A percentile compares a stretch with the other conserved stretches of the same genome.
These are phyloP conservation scores for Chlorella vulgaris DNA, from an alignment of 139 green algal species.

Conservation along the genomic window DNA sequence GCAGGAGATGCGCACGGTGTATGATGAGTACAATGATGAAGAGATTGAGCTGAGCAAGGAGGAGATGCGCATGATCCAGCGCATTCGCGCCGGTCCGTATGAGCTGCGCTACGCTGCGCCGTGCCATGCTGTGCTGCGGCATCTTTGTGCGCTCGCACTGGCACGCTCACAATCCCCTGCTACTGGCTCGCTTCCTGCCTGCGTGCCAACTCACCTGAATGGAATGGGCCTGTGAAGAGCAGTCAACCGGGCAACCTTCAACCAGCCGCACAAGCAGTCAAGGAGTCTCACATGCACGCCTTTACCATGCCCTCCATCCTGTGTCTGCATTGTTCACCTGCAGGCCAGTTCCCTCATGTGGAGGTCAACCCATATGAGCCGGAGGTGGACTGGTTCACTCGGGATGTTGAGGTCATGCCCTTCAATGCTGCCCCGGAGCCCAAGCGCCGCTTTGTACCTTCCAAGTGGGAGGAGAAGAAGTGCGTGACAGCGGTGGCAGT, in stretches of 20 bases:
- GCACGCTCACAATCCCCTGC: too few species aligned
- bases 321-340: not conserved
- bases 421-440: slow-evolving; percentile 86
- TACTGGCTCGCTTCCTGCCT: too few species aligned
- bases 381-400: slow-evolving; percentile 83
- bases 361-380: slow-evolving; percentile 77
- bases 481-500: slow-evolving; percentile 52
- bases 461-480: slow-evolving; percentile 97
- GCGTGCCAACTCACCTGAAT: too few species aligned
- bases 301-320: not conserved
- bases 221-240: too few species aligned
- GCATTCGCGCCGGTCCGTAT: slow-evolving; percentile 77
- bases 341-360: slow-evolving; percentile 87
- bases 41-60: slow-evolving; percentile 88
- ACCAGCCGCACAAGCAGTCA: too few species aligned
- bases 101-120: not conserved
- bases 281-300: not conserved
- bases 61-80: slow-evolving; percentile 91
- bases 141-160: too few species aligned
- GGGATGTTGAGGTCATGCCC: slow-evolving; percentile 77
- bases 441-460: slow-evolving; percentile 96
- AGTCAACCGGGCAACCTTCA: too few species aligned
- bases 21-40: slow-evolving; percentile 98
- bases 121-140: not conserved
- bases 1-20: slow-evolving; percentile 58